Percentiles rank a stretch among this genome's conserved stretches.
phyloP scores from a whole-genome alignment of 2,329 filamentous ascomycete species.

The Dactylellina sp. region DNA sequence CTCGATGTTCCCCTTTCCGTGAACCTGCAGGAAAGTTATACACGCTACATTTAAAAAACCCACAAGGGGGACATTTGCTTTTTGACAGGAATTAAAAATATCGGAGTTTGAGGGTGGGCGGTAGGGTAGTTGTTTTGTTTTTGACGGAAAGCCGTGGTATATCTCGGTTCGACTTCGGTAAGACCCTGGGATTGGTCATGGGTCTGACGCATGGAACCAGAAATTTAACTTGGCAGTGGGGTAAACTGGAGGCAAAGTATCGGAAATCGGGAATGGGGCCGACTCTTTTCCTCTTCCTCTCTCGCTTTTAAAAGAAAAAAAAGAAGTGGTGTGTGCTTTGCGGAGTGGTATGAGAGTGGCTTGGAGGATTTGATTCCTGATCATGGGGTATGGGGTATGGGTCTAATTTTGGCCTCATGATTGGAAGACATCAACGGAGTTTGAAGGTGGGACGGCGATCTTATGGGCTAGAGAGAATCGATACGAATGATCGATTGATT shows the following conservation, averaged over 20 bases:
- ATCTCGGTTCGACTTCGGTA: constrained; percentile 56
- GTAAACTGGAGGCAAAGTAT: constrained; percentile 22
- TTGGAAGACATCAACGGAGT: constrained; percentile 25
- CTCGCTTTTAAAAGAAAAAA: not conserved
- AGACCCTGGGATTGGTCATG: constrained; percentile 53
- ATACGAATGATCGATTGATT: not conserved
- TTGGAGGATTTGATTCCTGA: constrained; percentile 3
- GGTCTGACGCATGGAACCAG: constrained; percentile 18
- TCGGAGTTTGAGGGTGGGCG: constrained; percentile 56
- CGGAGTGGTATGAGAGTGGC: not conserved
- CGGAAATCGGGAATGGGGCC: constrained; percentile 58
- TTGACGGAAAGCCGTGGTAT: not conserved
- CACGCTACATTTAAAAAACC: not conserved
- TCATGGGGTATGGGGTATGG: constrained; percentile 5
- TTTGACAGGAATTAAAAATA: not conserved
- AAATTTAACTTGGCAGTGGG: constrained; percentile 36
- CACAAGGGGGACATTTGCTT: no score
- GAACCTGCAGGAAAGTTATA: constrained; percentile 29
- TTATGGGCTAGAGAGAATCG: constrained; percentile 3
- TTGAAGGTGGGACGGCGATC: constrained; percentile 18
- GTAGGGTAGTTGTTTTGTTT: no score
- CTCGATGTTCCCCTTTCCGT: not conserved
- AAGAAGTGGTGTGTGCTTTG: not conserved
- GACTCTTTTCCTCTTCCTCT: constrained; percentile 5
- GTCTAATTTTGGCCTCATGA: constrained; percentile 10